Percentiles rank a stretch among this genome's conserved stretches.
phyloP scores from a whole-genome alignment of 176 grass and related monocot species.

The Bonia amplexicaulis region DNA sequence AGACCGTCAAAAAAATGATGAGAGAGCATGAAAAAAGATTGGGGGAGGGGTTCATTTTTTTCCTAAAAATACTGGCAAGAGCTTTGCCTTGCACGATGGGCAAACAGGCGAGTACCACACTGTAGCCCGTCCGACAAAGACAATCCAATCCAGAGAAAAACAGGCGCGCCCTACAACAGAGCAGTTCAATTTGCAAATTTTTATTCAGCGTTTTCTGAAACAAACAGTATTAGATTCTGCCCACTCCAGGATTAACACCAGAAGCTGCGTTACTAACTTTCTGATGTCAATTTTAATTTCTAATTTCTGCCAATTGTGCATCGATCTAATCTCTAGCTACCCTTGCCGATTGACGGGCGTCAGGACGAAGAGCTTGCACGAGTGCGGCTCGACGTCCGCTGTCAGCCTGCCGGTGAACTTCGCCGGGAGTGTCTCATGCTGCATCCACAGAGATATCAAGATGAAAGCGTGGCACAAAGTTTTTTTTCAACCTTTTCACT shows the following conservation, averaged over 20 bases:
- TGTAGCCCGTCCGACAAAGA: neutral
- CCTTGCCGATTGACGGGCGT: conserved; percentile 17
- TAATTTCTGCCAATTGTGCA: neutral
- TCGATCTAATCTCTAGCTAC: neutral
- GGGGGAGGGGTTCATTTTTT: neutral
- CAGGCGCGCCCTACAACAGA: neutral
- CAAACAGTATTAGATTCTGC: neutral
- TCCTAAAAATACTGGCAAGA: neutral
- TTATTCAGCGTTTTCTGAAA: neutral
- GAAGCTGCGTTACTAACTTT: neutral
- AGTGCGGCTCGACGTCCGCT: conserved; percentile 41
- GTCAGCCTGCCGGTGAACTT: conserved; percentile 41
- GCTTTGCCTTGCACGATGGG: neutral
- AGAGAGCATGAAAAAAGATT: no score
- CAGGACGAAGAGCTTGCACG: conserved; percentile 65
- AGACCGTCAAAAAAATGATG: neutral
- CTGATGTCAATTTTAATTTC: neutral
- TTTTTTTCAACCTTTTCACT: neutral
- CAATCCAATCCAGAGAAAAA: neutral
- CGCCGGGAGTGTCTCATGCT: conserved; percentile 46
- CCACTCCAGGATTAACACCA: neutral
- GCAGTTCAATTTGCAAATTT: neutral
- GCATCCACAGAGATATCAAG: neutral
- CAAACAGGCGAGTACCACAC: no score
- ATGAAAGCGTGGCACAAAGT: neutral